Evolutionary conservation across 2,329 filamentous ascomycete species (phyloP).

Genomic region (Microsporum audouinii): DNA sequence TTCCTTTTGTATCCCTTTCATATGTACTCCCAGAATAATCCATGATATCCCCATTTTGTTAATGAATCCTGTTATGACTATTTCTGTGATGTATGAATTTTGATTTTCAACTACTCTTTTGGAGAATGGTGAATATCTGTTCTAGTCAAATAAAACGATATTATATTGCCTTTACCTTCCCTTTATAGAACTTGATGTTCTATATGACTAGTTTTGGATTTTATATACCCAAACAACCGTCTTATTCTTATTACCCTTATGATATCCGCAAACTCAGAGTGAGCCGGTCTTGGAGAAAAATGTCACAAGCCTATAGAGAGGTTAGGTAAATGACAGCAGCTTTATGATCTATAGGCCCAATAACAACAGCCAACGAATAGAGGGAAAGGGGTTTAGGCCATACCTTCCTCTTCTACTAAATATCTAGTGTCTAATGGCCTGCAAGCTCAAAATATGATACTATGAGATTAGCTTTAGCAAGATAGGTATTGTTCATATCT

Average conservation of each 20-base stretch:
- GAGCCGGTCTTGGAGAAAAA: background rate
- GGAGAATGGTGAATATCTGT: background rate
- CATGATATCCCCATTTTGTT: conserved; percentile 3
- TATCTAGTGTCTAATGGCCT: background rate
- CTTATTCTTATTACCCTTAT: background rate
- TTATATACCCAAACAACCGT: too few species aligned
- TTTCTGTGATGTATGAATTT: background rate
- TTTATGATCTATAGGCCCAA: too few species aligned
- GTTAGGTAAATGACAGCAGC: too few species aligned
- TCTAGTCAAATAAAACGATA: background rate
- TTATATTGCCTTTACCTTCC: background rate
- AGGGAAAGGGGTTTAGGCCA: too few species aligned
- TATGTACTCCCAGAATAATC: conserved; percentile 1
- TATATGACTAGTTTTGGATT: background rate
- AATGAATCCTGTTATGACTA: conserved; percentile 3
- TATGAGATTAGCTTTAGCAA: background rate
- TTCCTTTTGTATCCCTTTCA: conserved; percentile 9
- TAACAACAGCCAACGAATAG: too few species aligned
- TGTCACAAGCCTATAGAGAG: too few species aligned
- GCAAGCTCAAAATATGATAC: background rate
- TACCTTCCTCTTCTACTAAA: background rate
- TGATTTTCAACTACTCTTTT: background rate
- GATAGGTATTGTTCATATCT: background rate
- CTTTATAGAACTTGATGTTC: background rate
- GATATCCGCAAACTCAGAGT: background rate